Evolutionary conservation across 441 rosid species (phyloP), one percentile per base, ranked within the genome.

Genomic region (Omphalea diandra): DNA sequence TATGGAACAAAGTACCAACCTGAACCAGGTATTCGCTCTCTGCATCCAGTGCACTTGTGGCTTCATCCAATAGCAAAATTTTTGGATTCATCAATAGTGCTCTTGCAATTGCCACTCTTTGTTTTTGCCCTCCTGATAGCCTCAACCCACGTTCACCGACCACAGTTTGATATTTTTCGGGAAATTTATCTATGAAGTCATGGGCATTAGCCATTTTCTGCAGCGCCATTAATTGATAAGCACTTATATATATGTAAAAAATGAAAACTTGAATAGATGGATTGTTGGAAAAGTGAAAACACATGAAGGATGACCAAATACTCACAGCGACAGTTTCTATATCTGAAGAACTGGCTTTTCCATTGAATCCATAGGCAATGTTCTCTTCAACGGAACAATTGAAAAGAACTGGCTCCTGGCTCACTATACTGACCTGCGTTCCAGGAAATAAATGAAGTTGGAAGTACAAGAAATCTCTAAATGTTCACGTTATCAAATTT

Each of bases 161-260:
- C 17, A 71, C 46, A 1, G 97, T 94, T 67, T 85, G 76, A 69
- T 86, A 94, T 71, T 90, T 90, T 24, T 91, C 97, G 0, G 97
- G 96, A 71, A 91, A 91, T 20, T 78, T 84, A 4, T 81, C 82
- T 59, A 94, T 83, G 82, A 94, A 94, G 8, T 89, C 96, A 3
- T 91, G 89, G 1, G 98, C 98, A 71, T 94, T 94, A 8, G 97
- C 96, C 98, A 91, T 90, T 86, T 85, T 94, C 98, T 94, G 87
- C 83, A 77, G 52, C 64, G 8, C 73, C 20, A 60, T 40, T 17
- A 54, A 2, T 43, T 26, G 3, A 49, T 75, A 3, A 62, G 63
- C 40, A 31, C 8, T 2, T 3, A 50, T 27, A n/a, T 17, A 26
- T 20, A 0, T n/a, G n/a, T n/a, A n/a, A 31, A 14, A 44, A 3